Percentiles rank a stretch among this genome's conserved stretches.
These are phyloP conservation scores for Decorospora gaudefroyi DNA, from an alignment of 2,329 filamentous ascomycete species.

Conservation along the genomic window DNA sequence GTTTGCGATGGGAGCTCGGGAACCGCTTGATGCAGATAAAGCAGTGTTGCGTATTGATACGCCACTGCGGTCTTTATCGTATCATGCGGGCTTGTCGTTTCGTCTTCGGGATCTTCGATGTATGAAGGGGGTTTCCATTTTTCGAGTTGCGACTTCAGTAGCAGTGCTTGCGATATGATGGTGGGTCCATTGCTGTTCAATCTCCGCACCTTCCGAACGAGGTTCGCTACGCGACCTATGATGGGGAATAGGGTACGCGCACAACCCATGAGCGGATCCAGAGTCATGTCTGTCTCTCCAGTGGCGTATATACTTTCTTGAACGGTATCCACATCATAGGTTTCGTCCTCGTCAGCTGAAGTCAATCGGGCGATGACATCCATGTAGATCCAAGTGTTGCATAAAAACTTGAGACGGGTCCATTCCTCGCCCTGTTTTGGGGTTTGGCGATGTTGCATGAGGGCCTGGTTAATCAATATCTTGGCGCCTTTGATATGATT, in stretches of 20 bases:
- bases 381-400: constrained; percentile 75
- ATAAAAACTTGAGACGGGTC: constrained; percentile 66
- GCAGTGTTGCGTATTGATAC: constrained; percentile 67
- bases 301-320: constrained; percentile 43
- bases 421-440: constrained; percentile 50
- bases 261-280: constrained; percentile 74
- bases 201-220: constrained; percentile 65
- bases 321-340: constrained; percentile 55
- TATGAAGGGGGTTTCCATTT: constrained; percentile 63
- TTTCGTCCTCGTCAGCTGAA: constrained; percentile 62
- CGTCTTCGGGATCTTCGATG: constrained; percentile 67
- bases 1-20: constrained; percentile 67
- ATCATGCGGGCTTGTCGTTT: constrained; percentile 64
- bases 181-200: constrained; percentile 61
- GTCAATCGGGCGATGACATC: constrained; percentile 72
- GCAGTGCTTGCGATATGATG: constrained; percentile 65
- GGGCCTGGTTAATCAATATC: constrained; percentile 63
- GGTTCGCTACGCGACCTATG: constrained; percentile 67
- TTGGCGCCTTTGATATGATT: constrained; percentile 71
- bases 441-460: constrained; percentile 54
- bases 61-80: constrained; percentile 69
- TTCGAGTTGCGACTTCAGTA: constrained; percentile 64
- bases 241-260: constrained; percentile 69
- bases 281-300: constrained; percentile 54
- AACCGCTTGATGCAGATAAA: constrained; percentile 70